These are phyloP conservation scores for Penicillium hesseltinei DNA, from an alignment of 2,329 filamentous ascomycete species.

Conservation along the genomic window DNA sequence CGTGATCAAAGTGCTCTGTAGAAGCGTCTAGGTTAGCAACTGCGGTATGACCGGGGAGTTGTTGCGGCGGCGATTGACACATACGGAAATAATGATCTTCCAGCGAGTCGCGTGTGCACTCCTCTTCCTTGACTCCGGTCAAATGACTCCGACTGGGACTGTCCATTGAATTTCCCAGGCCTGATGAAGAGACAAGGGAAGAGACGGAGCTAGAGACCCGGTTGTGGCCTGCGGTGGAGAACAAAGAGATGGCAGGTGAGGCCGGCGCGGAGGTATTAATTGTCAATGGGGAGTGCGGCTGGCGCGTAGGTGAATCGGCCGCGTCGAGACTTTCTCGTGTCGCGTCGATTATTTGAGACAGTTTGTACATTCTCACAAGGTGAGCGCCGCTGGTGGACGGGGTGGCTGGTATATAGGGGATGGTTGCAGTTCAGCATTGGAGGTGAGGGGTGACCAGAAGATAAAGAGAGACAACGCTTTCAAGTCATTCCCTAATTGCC, in stretches of 20 bases:
- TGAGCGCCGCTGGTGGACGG: conserved; percentile 7
- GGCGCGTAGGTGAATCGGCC: conserved; percentile 21
- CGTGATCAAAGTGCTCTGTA: conserved; percentile 39
- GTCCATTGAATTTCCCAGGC: conserved; percentile 51
- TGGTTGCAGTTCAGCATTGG: conserved; percentile 19
- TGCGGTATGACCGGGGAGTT: not conserved
- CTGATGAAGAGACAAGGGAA: conserved; percentile 65
- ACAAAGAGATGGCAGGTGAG: conserved; percentile 42
- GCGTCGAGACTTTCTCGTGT: conserved; percentile 31
- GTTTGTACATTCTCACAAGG: conserved; percentile 33
- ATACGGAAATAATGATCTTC: conserved; percentile 70
- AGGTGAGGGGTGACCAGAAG: conserved; percentile 6
- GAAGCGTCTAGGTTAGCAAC: conserved; percentile 3
- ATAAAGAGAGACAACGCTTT: conserved; percentile 8
- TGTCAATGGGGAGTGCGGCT: conserved; percentile 33
- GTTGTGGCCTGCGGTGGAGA: conserved; percentile 39
- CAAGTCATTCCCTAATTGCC: conserved; percentile 7
- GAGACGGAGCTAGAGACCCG: conserved; percentile 67
- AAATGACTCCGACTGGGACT: conserved; percentile 62
- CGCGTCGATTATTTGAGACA: conserved; percentile 36
- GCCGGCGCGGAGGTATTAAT: conserved; percentile 38
- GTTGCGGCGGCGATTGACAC: conserved; percentile 37
- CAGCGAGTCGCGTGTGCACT: conserved; percentile 62
- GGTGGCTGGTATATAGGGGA: conserved; percentile 12
- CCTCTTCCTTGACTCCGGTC: conserved; percentile 82